Conservation (phyloP, 768 basidiomycete genomes). For the Suillus brevipes region DNA sequence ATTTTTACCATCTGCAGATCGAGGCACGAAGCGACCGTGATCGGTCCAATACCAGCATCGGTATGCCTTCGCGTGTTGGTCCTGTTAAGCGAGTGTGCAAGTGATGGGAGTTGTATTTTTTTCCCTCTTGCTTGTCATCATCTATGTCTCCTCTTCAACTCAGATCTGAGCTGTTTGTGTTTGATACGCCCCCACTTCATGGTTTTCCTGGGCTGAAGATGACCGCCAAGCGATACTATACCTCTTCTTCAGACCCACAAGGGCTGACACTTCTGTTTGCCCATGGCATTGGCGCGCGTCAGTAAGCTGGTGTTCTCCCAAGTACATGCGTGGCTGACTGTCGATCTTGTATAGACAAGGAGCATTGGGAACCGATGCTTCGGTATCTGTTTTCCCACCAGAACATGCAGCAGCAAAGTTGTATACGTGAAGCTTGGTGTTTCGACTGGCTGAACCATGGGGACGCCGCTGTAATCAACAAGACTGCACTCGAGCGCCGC, state of each 20-base stretch:
- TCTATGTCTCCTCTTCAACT: slow-evolving; percentile 1
- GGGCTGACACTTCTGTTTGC: slow-evolving; percentile 49
- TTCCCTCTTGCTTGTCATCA: not conserved
- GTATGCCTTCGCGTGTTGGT: not conserved
- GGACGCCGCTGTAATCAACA: slow-evolving; percentile 47
- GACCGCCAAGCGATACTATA: slow-evolving; percentile 46
- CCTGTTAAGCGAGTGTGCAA: not conserved
- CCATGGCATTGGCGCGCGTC: slow-evolving; percentile 50
- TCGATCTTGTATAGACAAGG: slow-evolving; percentile 43
- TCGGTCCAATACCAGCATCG: not conserved
- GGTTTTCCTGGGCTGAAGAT: slow-evolving; percentile 35
- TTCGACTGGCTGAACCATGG: slow-evolving; percentile 55
- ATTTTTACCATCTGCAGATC: not conserved
- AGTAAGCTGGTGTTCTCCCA: slow-evolving; percentile 16
- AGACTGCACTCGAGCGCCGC: slow-evolving; percentile 30
- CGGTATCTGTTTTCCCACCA: slow-evolving; percentile 37
- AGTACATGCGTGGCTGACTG: not conserved
- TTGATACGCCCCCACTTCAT: slow-evolving; percentile 8
- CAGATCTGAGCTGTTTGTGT: slow-evolving; percentile 5
- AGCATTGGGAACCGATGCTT: slow-evolving; percentile 55
- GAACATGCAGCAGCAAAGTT: slow-evolving; percentile 15
- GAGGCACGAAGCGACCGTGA: not conserved
- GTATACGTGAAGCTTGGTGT: slow-evolving; percentile 48
- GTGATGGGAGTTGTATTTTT: not conserved
- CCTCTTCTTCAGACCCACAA: slow-evolving; percentile 23